Conservation (phyloP, 495 filamentous ascomycete genomes). For the Amphirosellinia nigrospora region DNA sequence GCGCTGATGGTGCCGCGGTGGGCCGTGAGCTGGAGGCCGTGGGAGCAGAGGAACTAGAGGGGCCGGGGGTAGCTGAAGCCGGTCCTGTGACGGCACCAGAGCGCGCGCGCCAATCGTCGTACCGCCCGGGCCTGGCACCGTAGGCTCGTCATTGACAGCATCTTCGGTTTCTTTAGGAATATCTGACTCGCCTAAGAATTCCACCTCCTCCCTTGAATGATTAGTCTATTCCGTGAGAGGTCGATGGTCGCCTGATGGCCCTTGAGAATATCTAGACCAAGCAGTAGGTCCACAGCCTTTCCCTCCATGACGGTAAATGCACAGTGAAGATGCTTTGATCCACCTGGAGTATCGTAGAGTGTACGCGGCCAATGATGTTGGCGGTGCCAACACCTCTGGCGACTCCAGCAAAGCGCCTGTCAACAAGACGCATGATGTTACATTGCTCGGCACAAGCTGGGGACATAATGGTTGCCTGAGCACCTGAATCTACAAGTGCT, state of each 20-base stretch:
- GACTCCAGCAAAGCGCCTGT: slow-evolving; percentile 87
- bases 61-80: slow-evolving; percentile 36
- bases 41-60: slow-evolving; percentile 30
- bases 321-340: slow-evolving; percentile 83
- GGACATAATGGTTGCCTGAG: slow-evolving; percentile 99
- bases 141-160: slow-evolving; percentile 77
- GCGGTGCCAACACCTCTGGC: slow-evolving; percentile 94
- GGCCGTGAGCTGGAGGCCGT: slow-evolving; percentile 34
- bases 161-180: slow-evolving; percentile 83
- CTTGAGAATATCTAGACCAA: slow-evolving; percentile 96
- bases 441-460: slow-evolving; percentile 87
- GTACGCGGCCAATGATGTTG: slow-evolving; percentile 91
- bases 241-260: slow-evolving; percentile 93
- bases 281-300: slow-evolving; percentile 92
- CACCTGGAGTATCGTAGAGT: slow-evolving; percentile 94
- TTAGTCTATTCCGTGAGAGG: slow-evolving; percentile 74
- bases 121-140: slow-evolving; percentile 83
- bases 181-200: slow-evolving; percentile 90
- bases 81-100: slow-evolving; percentile 81
- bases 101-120: slow-evolving; percentile 78
- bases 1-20: slow-evolving; percentile 39
- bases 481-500: slow-evolving; percentile 96
- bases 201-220: slow-evolving; percentile 89
- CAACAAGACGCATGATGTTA: slow-evolving; percentile 96
- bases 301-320: slow-evolving; percentile 99